Base-by-base conservation (phyloP, 2,329 filamentous ascomycete species). In the Botrytis byssoidea region DNA sequence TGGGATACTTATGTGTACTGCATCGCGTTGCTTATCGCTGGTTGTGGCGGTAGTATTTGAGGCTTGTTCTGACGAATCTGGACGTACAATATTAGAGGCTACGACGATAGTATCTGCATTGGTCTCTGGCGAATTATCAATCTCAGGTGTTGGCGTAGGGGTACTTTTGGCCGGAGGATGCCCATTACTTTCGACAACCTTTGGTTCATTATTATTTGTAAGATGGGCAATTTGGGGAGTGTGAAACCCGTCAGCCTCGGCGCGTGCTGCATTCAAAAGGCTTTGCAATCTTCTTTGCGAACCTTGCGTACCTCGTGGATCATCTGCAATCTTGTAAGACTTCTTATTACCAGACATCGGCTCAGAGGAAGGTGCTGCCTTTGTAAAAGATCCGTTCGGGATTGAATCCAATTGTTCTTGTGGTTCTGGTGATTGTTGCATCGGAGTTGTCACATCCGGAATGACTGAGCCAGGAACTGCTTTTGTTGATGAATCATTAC, bases 241-340 rank as follows among this genome's bases (percentile, higher is more conserved):
- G 20, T 57, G 66, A 22, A 69, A 59, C 4, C 35, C 18, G 25
- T 69, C 66, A 32, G 66, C 66, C 20, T 69, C 66, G 12, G n/a
- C 66, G n/a, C 66, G 66, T 42, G 66, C 66, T 69, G 66, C 66
- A 57, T 69, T 69, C 7, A 69, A 59, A 32, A 69, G 66, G 16
- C 35, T 69, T 69, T 69, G 66, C 55, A 69, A 57, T 44, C 66
- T 57, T 29, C 66, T 69, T n/a, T 69, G 66, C 22, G 66, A 69
- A 42, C 48, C 48, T 69, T 69, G 37, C 20, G 48, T 69, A 16
- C 48, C 66, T 22, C 66, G 48, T 57, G 66, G 66, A 22, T 69
- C 48, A 32, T 69, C 66, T 12, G 66, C 66, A 69, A 69, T 69
- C 66, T 69, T 69, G 37, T 69, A 69, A 16, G 66, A 69, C 37